Evolutionary conservation across 1,139 yeast genomes (phyloP), one percentile per base, ranked within the genome.

Genomic region (Geotrichum reessii): DNA sequence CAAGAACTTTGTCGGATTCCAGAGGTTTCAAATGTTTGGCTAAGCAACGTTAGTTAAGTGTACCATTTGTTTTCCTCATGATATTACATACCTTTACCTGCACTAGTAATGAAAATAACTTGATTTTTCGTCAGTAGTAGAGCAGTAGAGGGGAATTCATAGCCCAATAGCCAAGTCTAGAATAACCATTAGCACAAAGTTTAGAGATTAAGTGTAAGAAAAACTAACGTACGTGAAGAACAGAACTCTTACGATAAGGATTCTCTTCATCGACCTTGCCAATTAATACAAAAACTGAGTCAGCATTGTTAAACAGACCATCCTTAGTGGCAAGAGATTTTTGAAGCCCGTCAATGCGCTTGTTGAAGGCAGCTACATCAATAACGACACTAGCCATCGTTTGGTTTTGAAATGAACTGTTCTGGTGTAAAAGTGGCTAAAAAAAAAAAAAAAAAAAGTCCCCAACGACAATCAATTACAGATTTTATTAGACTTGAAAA

Each of bases 61-160:
- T 14, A 12, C 17, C 12, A n/a, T 4, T 14, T 5, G 31, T 11
- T 7, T 2, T 21, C 14, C 12, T 9, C 1, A 25, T 17, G 17
- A 28, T 8, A 8, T 3, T 19, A 55, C 60, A 25, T 53, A 57
- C 60, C 62, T 68, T 92, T 92, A n/a, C 91, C 90, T 57, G 85
- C 86, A 44, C 95, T 85, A 0, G 98, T 92, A 61, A 92, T 79
- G 61, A 93, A 77, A 17, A 83, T 74, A 54, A 85, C 77, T 66
- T 83, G 83, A 51, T 81, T 81, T 58, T 81, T 79, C 5, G 88
- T 81, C 61, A 92, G 76, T 56, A 81, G 83, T 61, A 93, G 74
- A 50, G 85, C 85, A 1, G 98, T 91, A 59, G 95, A 95, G 24
- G 96, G 95, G 69, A 93, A 92, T 71, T 95, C 98, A 71, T 92